Conservation (phyloP, 1,284 basidiomycete genomes). For the Termitomyces sp. region DNA sequence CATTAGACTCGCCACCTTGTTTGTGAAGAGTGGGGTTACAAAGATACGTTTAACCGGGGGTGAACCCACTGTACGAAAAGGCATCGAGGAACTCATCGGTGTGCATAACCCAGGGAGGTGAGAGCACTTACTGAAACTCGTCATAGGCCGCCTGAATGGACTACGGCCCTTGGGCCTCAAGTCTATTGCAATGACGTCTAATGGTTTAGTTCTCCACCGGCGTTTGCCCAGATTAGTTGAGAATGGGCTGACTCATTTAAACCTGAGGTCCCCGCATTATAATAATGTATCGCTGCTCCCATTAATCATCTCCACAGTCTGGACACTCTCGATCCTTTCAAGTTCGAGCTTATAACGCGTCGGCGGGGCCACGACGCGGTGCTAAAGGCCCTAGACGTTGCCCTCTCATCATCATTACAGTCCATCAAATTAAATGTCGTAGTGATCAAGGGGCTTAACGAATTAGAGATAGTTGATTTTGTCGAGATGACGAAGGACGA, state of each 20-base stretch:
- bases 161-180: conserved; percentile 58
- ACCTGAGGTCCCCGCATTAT: conserved; percentile 54
- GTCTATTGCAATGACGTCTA: conserved; percentile 84
- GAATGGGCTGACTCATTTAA: conserved; percentile 79
- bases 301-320: conserved; percentile 39
- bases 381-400: conserved; percentile 60
- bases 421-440: conserved; percentile 82
- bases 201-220: conserved; percentile 74
- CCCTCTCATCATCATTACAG: conserved; percentile 47
- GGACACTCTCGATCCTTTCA: conserved; percentile 84
- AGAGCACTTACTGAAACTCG: not conserved
- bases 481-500: conserved; percentile 68
- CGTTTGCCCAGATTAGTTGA: conserved; percentile 62
- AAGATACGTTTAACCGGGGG: conserved; percentile 89
- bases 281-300: not conserved
- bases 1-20: conserved; percentile 68
- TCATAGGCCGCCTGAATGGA: conserved; percentile 49
- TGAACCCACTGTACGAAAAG: conserved; percentile 82
- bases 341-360: conserved; percentile 84
- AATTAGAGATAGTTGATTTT: conserved; percentile 74
- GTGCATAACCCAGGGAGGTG: conserved; percentile 17
- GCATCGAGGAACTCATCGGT: conserved; percentile 72
- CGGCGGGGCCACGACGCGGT: conserved; percentile 73
- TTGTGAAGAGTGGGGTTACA: conserved; percentile 77
- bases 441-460: conserved; percentile 78